Evolutionary conservation across 768 basidiomycete genomes (phyloP).

Genomic region (Collybia mongolica): DNA sequence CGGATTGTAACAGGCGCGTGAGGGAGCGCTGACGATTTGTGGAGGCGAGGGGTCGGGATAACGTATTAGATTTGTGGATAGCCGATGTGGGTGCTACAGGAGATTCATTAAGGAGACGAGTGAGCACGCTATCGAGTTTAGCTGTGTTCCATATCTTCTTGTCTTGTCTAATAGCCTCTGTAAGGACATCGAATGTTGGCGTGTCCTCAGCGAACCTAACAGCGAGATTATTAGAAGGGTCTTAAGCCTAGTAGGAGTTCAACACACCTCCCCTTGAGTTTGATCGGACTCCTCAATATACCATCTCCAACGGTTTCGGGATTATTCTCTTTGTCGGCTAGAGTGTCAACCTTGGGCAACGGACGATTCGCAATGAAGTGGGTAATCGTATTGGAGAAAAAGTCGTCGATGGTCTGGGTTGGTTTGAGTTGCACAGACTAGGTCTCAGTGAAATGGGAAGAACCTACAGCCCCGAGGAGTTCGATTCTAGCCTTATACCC

Average conservation of each 20-base stretch:
- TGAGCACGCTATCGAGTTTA: constrained; percentile 71
- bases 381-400: constrained; percentile 85
- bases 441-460: not conserved
- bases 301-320: constrained; percentile 27
- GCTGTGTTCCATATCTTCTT: constrained; percentile 86
- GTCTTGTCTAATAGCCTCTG: constrained; percentile 65
- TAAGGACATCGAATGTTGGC: constrained; percentile 45
- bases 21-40: constrained; percentile 45
- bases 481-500: constrained; percentile 54
- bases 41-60: constrained; percentile 21
- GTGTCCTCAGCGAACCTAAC: constrained; percentile 9
- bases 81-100: constrained; percentile 25
- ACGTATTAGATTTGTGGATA: not conserved
- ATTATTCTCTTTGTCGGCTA: constrained; percentile 69
- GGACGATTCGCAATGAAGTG: constrained; percentile 79
- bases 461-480: constrained; percentile 77
- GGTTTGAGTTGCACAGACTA: not conserved
- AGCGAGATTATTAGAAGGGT: not conserved
- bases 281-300: constrained; percentile 63
- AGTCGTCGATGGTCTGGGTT: constrained; percentile 74
- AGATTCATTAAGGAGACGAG: constrained; percentile 52
- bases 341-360: constrained; percentile 29
- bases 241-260: not conserved
- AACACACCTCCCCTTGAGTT: constrained; percentile 56
- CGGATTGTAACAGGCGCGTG: constrained; percentile 70